A percentile compares a stretch with the other conserved stretches of the same genome.
Conservation (phyloP, 208 protist genomes). For the Leishmania lainsoni region DNA sequence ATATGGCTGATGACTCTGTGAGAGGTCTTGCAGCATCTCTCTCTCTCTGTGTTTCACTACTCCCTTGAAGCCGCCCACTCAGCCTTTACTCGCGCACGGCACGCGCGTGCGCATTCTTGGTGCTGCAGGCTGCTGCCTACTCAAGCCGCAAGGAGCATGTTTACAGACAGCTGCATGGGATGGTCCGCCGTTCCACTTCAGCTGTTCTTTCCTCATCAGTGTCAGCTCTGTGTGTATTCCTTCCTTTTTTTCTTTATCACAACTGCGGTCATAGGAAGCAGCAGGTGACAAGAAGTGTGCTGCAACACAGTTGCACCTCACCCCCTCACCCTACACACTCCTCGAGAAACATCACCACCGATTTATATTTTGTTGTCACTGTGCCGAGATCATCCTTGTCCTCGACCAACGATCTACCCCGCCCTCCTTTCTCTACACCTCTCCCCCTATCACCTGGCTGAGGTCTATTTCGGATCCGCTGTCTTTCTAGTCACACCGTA, state of each 20-base stretch:
- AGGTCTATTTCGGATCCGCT: background rate
- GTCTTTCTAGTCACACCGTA: background rate
- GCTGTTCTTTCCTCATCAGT: background rate
- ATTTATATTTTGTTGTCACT: background rate
- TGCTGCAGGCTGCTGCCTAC: background rate
- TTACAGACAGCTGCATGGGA: background rate
- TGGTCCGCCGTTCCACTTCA: background rate
- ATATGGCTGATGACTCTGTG: background rate
- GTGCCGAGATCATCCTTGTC: background rate
- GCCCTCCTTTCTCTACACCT: background rate
- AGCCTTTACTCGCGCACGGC: background rate
- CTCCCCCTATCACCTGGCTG: background rate
- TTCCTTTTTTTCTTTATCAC: background rate
- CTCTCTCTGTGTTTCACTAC: background rate
- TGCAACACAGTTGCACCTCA: background rate
- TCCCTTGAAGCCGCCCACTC: background rate
- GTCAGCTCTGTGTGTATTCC: background rate
- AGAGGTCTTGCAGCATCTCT: background rate
- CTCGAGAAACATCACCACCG: background rate
- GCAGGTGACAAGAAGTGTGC: background rate
- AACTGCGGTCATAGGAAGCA: background rate
- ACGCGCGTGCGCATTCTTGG: background rate
- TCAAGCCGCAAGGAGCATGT: background rate
- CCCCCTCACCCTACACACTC: background rate
- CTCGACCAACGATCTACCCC: background rate